Conservation (phyloP, 176 grass and related monocot species). For the Triticum monococcum region DNA sequence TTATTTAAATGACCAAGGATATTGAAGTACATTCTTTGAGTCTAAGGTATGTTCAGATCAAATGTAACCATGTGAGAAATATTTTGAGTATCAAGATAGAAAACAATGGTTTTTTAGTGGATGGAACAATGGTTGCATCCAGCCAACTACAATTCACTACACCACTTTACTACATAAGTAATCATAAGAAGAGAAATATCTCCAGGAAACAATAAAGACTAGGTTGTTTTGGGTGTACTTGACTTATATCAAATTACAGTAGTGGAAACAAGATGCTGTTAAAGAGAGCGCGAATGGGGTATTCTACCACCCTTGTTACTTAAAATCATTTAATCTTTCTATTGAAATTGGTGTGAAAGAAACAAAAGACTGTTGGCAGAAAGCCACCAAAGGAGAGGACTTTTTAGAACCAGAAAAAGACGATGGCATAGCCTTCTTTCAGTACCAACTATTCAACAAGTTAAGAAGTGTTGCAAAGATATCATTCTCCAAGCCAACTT, state of each 20-base stretch:
- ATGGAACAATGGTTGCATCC: not conserved
- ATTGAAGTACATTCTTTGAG: not conserved
- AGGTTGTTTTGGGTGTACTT: not conserved
- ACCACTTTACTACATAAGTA: not conserved
- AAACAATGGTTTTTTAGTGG: not conserved
- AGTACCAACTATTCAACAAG: not conserved
- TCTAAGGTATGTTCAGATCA: not conserved
- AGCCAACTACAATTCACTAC: not conserved
- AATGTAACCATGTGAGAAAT: not conserved
- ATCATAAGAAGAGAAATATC: not conserved
- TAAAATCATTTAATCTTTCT: not conserved
- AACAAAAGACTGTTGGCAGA: not conserved
- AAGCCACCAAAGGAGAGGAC: not conserved
- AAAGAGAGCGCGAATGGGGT: not conserved
- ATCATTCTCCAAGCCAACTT: not conserved
- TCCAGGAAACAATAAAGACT: not conserved
- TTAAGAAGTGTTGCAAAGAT: not conserved
- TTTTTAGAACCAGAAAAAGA: not conserved
- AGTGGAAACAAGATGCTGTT: not conserved
- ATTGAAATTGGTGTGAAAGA: not conserved
- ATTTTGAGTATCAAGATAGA: not conserved
- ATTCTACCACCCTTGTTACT: not conserved
- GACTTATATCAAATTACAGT: not conserved
- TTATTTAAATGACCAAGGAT: not conserved
- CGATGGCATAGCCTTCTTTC: not conserved